A percentile compares a stretch with the other conserved stretches of the same genome.
phyloP scores from a whole-genome alignment of 176 grass and related monocot genomes.

The Tillandsia leiboldiana region DNA sequence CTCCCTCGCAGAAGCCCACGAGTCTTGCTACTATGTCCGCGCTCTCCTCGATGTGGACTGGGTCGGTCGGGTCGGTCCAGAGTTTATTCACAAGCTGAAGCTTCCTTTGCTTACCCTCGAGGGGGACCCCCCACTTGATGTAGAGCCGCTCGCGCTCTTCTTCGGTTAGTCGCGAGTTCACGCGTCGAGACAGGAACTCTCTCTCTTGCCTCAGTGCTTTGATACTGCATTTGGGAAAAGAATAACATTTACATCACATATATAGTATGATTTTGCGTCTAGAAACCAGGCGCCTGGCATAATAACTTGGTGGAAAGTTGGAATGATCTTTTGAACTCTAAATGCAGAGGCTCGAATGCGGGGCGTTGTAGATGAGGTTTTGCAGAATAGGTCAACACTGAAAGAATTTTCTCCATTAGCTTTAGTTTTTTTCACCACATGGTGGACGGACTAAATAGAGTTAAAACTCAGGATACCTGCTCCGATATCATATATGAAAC shows the following conservation, averaged over 20 bases:
- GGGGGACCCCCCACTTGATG: conserved; percentile 66
- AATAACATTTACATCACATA: not conserved
- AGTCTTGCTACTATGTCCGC: conserved; percentile 80
- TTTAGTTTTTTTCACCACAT: no score
- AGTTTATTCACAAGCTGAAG: conserved; percentile 78
- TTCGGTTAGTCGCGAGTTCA: conserved; percentile 65
- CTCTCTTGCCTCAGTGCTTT: conserved; percentile 68
- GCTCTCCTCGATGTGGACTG: conserved; percentile 50
- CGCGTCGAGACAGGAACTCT: conserved; percentile 67
- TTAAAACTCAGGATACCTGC: no score
- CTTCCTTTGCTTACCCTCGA: conserved; percentile 81
- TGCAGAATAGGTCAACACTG: no score
- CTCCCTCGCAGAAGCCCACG: conserved; percentile 86
- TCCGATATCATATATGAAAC: no score
- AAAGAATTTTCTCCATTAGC: no score
- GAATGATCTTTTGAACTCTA: no score
- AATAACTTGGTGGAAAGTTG: no score
- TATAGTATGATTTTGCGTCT: not conserved
- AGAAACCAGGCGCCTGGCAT: no score
- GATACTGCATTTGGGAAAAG: conserved; percentile 39
- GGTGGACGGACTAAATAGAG: no score
- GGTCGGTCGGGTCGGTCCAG: conserved; percentile 61
- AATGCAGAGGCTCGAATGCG: no score
- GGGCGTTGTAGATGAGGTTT: no score
- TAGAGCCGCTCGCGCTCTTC: conserved; percentile 64